A percentile compares a stretch with the other conserved stretches of the same genome.
Conservation (phyloP, 2,329 filamentous ascomycete species). For the Ophiostoma sp. region DNA sequence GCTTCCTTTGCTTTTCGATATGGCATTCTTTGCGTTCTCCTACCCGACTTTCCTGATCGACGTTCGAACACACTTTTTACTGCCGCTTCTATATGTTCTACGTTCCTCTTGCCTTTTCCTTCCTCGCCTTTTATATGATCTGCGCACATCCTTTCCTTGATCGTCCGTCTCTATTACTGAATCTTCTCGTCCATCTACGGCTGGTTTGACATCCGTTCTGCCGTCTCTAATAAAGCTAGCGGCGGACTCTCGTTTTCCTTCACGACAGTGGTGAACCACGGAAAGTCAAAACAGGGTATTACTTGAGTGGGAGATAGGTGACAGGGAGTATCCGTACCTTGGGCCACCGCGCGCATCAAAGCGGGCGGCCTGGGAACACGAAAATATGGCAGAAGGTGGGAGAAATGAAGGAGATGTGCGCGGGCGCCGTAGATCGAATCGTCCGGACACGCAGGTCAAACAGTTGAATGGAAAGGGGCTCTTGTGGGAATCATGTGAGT, state of each 20-base stretch:
- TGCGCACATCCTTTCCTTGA: slow-evolving; percentile 7
- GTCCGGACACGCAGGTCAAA: slow-evolving; percentile 27
- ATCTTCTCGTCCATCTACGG: slow-evolving; percentile 1
- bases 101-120: background rate
- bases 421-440: slow-evolving; percentile 22
- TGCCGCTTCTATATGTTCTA: background rate
- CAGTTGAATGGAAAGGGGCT: slow-evolving; percentile 11
- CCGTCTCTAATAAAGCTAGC: background rate
- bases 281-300: background rate
- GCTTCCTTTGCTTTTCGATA: background rate
- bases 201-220: slow-evolving; percentile 15
- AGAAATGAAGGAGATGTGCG: background rate
- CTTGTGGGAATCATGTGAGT: background rate
- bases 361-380: background rate
- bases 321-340: background rate
- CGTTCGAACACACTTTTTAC: background rate
- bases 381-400: background rate
- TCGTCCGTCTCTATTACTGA: background rate
- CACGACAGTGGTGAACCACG: background rate
- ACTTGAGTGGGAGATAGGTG: background rate
- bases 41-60: background rate
- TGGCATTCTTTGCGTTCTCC: background rate
- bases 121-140: background rate
- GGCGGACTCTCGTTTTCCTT: background rate
- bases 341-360: background rate